A percentile compares a stretch with the other conserved stretches of the same genome.
Evolutionary conservation across 2,329 filamentous ascomycete genomes (phyloP).

Genomic region (Hymenoscyphus infarciens): DNA sequence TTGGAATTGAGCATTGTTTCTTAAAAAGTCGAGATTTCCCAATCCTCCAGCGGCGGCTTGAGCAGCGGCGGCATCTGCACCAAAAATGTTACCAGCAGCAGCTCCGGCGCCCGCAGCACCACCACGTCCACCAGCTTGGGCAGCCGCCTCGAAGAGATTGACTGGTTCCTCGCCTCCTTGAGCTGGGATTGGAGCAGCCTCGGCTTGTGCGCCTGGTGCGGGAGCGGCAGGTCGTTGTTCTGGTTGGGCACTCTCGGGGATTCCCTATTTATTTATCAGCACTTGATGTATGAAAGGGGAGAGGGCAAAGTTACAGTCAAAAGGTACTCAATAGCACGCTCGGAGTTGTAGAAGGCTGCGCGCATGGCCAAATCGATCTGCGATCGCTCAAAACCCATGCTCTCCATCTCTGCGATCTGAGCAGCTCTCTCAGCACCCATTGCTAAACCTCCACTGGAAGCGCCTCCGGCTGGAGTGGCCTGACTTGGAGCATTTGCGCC

Average conservation of each 20-base stretch:
- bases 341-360: constrained; percentile 94
- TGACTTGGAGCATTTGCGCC: constrained; percentile 43
- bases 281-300: background rate
- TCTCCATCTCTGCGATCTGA: constrained; percentile 89
- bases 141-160: constrained; percentile 91
- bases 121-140: constrained; percentile 51
- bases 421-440: constrained; percentile 79
- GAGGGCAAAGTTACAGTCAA: constrained; percentile 62
- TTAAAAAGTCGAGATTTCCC: constrained; percentile 86
- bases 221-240: constrained; percentile 55
- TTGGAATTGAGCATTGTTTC: constrained; percentile 96
- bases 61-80: constrained; percentile 53
- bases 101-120: constrained; percentile 43
- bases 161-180: constrained; percentile 65
- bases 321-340: constrained; percentile 95
- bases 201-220: constrained; percentile 36
- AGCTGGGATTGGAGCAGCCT: constrained; percentile 42
- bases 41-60: constrained; percentile 49
- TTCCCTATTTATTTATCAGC: constrained; percentile 58
- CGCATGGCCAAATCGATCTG: constrained; percentile 94
- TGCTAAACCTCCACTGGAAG: constrained; percentile 71
- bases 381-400: constrained; percentile 87
- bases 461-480: constrained; percentile 49
- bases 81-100: constrained; percentile 75
- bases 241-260: constrained; percentile 78